Evolutionary conservation across 805 yeast species (phyloP).

Genomic region (Suhomyces prunicola): DNA sequence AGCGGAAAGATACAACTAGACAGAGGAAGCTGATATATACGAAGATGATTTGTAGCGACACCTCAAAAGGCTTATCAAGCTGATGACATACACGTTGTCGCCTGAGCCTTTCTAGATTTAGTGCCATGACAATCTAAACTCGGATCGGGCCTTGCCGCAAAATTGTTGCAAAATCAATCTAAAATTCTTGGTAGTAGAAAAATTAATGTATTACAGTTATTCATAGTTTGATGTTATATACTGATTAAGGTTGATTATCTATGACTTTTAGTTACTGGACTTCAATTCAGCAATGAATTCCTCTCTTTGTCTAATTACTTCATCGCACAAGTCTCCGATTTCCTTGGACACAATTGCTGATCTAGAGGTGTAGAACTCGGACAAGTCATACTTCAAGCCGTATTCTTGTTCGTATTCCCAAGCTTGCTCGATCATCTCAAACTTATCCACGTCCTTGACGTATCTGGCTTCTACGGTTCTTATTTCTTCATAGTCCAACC

Average conservation of each 20-base stretch:
- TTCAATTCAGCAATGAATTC: conserved; percentile 5
- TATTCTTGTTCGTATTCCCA: conserved; percentile 76
- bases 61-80: not conserved
- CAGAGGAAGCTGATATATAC: not conserved
- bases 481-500: conserved; percentile 89
- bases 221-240: not conserved
- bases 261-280: not conserved
- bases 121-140: too few relatives aligned
- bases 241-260: not conserved
- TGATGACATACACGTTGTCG: too few relatives aligned
- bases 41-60: not conserved
- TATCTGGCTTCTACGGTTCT: conserved; percentile 78
- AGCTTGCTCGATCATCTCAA: conserved; percentile 78
- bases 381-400: conserved; percentile 54
- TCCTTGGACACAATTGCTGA: conserved; percentile 65
- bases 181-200: not conserved
- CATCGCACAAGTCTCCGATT: conserved; percentile 66
- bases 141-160: not conserved
- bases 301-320: conserved; percentile 16
- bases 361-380: conserved; percentile 67
- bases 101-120: too few relatives aligned
- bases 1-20: not conserved
- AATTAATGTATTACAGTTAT: not conserved
- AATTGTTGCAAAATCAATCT: not conserved
- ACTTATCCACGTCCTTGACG: conserved; percentile 93